phyloP scores from a whole-genome alignment of 768 basidiomycete genomes.

The Lentinula boryana region DNA sequence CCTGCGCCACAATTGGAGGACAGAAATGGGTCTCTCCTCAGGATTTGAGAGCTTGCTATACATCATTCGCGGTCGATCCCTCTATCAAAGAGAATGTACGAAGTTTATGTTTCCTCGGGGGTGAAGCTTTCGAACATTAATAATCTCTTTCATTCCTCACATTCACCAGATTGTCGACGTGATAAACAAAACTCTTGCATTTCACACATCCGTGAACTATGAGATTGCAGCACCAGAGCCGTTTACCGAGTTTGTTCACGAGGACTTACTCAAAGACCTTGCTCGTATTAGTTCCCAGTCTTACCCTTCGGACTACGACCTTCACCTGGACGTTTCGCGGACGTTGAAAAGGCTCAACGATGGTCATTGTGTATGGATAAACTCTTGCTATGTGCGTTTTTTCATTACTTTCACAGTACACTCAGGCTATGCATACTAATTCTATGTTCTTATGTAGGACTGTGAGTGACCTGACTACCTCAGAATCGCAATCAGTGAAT shows the following conservation, averaged over 20 bases:
- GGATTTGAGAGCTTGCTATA: constrained; percentile 28
- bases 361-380: constrained; percentile 31
- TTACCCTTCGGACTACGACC: constrained; percentile 28
- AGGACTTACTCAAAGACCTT: constrained; percentile 28
- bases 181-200: constrained; percentile 31
- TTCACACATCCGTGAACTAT: constrained; percentile 35
- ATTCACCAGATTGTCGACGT: constrained; percentile 27
- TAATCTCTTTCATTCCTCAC: neutral
- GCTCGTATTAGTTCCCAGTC: constrained; percentile 23
- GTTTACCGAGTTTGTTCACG: constrained; percentile 28
- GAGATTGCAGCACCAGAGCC: constrained; percentile 28
- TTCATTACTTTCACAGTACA: neutral
- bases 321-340: constrained; percentile 30
- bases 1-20: constrained; percentile 29
- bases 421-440: too few relatives aligned
- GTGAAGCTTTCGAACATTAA: neutral
- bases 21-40: constrained; percentile 29
- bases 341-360: constrained; percentile 30
- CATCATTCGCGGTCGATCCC: constrained; percentile 26
- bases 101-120: neutral
- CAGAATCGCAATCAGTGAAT: neutral
- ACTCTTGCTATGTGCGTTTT: constrained; percentile 27
- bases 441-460: constrained; percentile 1
- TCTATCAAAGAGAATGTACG: constrained; percentile 27
- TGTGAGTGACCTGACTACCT: constrained; percentile 2